Base-by-base conservation (phyloP, 805 yeast species). In the Priceomyces melissophilus region DNA sequence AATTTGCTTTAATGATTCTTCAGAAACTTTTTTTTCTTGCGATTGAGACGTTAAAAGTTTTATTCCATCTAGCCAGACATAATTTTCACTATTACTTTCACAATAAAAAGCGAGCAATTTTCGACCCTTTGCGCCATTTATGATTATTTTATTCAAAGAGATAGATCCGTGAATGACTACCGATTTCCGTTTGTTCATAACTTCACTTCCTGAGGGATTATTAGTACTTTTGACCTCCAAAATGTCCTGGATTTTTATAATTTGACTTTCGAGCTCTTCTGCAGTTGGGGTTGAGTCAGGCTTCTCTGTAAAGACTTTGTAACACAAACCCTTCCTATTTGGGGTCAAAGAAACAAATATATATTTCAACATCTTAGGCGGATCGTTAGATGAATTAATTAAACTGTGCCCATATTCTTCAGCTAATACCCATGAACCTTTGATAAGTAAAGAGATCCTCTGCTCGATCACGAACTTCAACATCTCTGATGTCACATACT, bases 341-440 rank as follows among this genome's bases (percentile, higher is more conserved):
- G 90, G 85, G 2, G 90, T 81, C 32, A 86, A 61, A 8, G 79
- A 66, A 37, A 83, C 69, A 54, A 76, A 85, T 55, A 72, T 80
- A 43, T 69, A 69, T 46, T 71, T 74, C 9, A 52, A 40, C 9
- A 48, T 43, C n/a, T 42, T 37, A 32, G 49, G 52, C 23, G 47
- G 53, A 27, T 53, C 54, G 23, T 41, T 49, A 14, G 33, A 38
- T 11, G 46, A 32, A 20, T 46, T 49, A 39, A 56, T 45, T 17
- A 59, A 44, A 13, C 41, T 43, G 38, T 67, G 71, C 1, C 73
- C 74, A 42, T 66, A 88, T 39, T 73, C 65, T 29, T 81, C 83
- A 1, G 82, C 73, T 54, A 71, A 83, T 10, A 84, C 90, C 95
- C 95, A 87, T 2, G 85, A 75, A 1, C 96, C 96, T 52, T 76